phyloP scores from a whole-genome alignment of 164 flowering plant genomes.

The Malania oleifera region DNA sequence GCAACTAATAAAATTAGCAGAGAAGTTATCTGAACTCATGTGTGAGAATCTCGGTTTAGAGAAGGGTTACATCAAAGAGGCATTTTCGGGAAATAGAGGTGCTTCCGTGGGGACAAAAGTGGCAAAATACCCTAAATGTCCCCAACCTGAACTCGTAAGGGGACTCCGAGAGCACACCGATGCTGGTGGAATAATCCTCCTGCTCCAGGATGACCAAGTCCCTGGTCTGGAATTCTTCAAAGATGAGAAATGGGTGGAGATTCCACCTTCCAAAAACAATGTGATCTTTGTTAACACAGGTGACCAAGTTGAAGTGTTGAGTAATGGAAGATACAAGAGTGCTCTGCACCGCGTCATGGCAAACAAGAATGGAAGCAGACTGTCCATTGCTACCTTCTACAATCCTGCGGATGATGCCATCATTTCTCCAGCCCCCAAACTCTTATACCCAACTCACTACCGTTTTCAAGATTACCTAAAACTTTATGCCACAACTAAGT shows the following conservation, averaged over 20 bases:
- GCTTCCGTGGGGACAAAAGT: slow-evolving; percentile 78
- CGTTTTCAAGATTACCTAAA: slow-evolving; percentile 66
- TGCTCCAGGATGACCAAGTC: slow-evolving; percentile 84
- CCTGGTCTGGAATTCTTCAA: slow-evolving; percentile 67
- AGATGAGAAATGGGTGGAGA: slow-evolving; percentile 66
- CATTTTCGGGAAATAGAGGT: slow-evolving; percentile 45
- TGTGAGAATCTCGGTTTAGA: slow-evolving; percentile 73
- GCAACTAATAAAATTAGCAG: slow-evolving; percentile 51
- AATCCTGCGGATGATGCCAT: slow-evolving; percentile 74
- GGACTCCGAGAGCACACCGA: slow-evolving; percentile 85
- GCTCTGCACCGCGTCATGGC: slow-evolving; percentile 62
- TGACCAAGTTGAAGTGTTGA: slow-evolving; percentile 67
- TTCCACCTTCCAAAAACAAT: slow-evolving; percentile 64
- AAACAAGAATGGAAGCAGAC: slow-evolving; percentile 55
- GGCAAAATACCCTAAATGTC: slow-evolving; percentile 67
- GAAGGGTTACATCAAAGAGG: slow-evolving; percentile 37
- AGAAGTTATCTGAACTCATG: slow-evolving; percentile 61
- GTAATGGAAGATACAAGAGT: slow-evolving; percentile 69
- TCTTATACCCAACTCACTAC: slow-evolving; percentile 42
- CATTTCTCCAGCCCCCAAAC: slow-evolving; percentile 58
- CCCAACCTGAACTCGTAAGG: slow-evolving; percentile 57
- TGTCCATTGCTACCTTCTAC: slow-evolving; percentile 82
- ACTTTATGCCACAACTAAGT: slow-evolving; percentile 55
- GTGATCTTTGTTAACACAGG: slow-evolving; percentile 66
- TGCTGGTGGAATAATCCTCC: slow-evolving; percentile 77